Evolutionary conservation across 2,329 filamentous ascomycete species (phyloP).

Genomic region (Drechslera avenae): DNA sequence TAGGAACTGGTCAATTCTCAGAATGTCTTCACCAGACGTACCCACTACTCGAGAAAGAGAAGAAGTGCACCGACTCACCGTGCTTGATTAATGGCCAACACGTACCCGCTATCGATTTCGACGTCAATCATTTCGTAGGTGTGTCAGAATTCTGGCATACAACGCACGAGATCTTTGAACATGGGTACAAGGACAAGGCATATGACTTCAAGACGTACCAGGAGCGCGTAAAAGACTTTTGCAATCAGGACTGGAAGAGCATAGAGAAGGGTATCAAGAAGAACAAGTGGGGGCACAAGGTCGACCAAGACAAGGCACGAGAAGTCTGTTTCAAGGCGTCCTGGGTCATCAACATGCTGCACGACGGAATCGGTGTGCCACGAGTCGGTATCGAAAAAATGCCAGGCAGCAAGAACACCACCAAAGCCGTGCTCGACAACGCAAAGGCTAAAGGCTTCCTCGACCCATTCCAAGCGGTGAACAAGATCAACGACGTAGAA

Average conservation of each 20-base stretch:
- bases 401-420: constrained; percentile 66
- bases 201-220: constrained; percentile 95
- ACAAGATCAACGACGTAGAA: constrained; percentile 89
- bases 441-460: constrained; percentile 76
- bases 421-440: constrained; percentile 69
- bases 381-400: constrained; percentile 76
- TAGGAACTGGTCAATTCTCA: constrained; percentile 86
- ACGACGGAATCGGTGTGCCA: constrained; percentile 94
- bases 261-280: constrained; percentile 70
- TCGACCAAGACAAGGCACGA: constrained; percentile 73
- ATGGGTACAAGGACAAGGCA: constrained; percentile 73
- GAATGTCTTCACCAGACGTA: constrained; percentile 83
- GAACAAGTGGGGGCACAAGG: constrained; percentile 75
- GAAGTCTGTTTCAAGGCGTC: constrained; percentile 97
- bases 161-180: constrained; percentile 89
- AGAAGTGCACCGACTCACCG: constrained; percentile 78
- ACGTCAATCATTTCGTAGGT: constrained; percentile 95
- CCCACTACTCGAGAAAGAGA: constrained; percentile 87
- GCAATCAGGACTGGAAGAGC: constrained; percentile 77
- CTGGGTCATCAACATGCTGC: constrained; percentile 95
- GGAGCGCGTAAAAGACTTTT: constrained; percentile 81
- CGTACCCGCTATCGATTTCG: constrained; percentile 93
- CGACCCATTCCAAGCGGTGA: constrained; percentile 87
- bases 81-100: constrained; percentile 91
- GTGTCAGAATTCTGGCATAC: constrained; percentile 99